Base-by-base conservation (phyloP, 2,329 filamentous ascomycete species). In the Byssochlamys sp. region DNA sequence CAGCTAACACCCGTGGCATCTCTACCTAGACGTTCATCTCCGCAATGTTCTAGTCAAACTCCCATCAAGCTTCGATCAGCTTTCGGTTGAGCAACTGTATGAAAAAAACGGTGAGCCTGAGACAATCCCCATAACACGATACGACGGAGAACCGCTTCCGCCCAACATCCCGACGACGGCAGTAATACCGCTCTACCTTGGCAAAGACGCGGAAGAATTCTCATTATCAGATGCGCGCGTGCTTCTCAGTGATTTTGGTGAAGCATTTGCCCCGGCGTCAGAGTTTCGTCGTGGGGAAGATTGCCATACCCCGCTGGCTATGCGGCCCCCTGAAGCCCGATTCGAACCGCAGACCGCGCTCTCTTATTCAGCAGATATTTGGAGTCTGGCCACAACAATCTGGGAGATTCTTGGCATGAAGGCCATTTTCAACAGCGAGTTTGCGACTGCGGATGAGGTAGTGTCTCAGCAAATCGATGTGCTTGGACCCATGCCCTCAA, bases 211-310 rank as follows among this genome's bases (percentile, higher is more conserved):
- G 7, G 7, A n/a, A 24, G 14, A 45, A 7, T 66, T 72, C 51
- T 59, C 60, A 7, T 28, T 71, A 25, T 59, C 60, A 1, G 72
- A 75, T 11, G 60, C 66, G 0, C 59, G 60, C 3, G 39, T 69
- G 0, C 56, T 73, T 54, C 68, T 75, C 1, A 63, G 60, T 58
- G 72, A 75, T 60, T 74, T 72, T 63, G 70, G 70, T 11, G 68
- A 71, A 53, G 61, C 69, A 2, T 45, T 45, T 9, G 4, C 39
- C 39, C 39, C 39, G 9, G 39, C 19, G 7, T n/a, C 7, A 45
- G 39, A 45, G n/a, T 4, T 73, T 54, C 60, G 58, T 24, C 55
- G 25, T 1, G 61, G 60, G 7, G 11, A 59, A 57, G 60, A 68
- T 56, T 67, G 63, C 39, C 62, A 66, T 52, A 65, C 62, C 14